These are phyloP conservation scores for Chenopodium formosanum DNA, from an alignment of 148 eudicot genomes.

Conservation along the genomic window DNA sequence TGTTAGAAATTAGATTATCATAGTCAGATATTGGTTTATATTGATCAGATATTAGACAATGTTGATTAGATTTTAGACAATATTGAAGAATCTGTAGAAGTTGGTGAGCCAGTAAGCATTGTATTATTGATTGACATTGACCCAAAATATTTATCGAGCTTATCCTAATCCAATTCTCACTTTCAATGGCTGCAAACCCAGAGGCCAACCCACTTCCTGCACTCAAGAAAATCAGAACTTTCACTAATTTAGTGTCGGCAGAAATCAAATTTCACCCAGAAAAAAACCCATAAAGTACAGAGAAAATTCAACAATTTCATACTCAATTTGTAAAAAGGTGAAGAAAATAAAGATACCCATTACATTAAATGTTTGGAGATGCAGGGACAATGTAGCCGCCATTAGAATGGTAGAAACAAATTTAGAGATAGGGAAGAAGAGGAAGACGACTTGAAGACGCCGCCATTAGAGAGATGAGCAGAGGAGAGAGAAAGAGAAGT, in stretches of 20 bases:
- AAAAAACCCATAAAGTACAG: not conserved
- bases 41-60: too few relatives aligned
- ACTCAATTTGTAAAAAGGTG: not conserved
- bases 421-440: too few relatives aligned
- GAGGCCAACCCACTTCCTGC: conserved; percentile 81
- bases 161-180: conserved; percentile 54
- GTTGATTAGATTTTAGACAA: too few relatives aligned
- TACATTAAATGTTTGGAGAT: not conserved
- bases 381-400: too few relatives aligned
- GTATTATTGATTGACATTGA: conserved; percentile 72
- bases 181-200: conserved; percentile 75
- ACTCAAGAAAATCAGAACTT: conserved; percentile 15
- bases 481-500: too few relatives aligned
- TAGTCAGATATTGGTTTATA: too few relatives aligned
- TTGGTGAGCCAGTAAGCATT: conserved; percentile 55
- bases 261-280: not conserved
- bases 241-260: conserved; percentile 21
- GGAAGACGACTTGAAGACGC: too few relatives aligned
- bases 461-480: too few relatives aligned
- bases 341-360: not conserved
- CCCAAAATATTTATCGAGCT: conserved; percentile 44
- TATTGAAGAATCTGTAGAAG: conserved; percentile 52
- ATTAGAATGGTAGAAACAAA: too few relatives aligned
- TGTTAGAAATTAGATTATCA: too few relatives aligned
- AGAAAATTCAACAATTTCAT: not conserved